A percentile compares a stretch with the other conserved stretches of the same genome.
phyloP scores from a whole-genome alignment of 108 stramenopile genomes.

The Skeletonema marinoi region DNA sequence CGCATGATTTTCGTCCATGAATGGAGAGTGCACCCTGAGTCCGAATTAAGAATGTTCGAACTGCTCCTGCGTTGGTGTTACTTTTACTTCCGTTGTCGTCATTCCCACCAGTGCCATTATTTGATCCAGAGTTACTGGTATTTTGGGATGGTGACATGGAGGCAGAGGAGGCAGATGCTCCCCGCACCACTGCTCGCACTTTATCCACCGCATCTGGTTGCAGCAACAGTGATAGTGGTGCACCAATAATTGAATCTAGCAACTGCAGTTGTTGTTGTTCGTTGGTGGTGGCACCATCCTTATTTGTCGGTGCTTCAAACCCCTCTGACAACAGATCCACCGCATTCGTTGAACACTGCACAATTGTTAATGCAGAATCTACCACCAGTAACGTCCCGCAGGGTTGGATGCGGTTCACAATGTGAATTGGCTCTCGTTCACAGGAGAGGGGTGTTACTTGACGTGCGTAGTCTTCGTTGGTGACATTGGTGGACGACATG shows the following conservation, averaged over 20 bases:
- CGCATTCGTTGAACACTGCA: slow-evolving; percentile 32
- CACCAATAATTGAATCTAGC: neutral
- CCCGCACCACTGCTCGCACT: neutral
- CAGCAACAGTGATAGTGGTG: neutral
- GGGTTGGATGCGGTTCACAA: slow-evolving; percentile 32
- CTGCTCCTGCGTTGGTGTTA: slow-evolving; percentile 5
- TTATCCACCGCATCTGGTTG: neutral
- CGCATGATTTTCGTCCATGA: slow-evolving; percentile 3
- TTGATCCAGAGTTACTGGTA: neutral
- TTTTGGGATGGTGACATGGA: too few relatives aligned
- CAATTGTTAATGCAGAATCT: slow-evolving; percentile 4
- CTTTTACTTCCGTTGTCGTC: neutral
- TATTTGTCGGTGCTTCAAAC: neutral
- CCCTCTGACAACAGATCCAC: slow-evolving; percentile 13
- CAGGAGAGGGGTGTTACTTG: slow-evolving; percentile 14
- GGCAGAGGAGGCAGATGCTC: neutral
- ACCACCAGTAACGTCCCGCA: slow-evolving; percentile 17
- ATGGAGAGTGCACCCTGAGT: slow-evolving; percentile 4
- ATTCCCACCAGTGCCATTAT: neutral
- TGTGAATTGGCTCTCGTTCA: slow-evolving; percentile 34
- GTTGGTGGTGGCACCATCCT: too few relatives aligned
- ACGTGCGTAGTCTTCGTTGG: neutral
- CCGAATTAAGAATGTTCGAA: slow-evolving; percentile 6
- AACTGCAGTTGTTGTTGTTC: neutral
- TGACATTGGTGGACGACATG: neutral